Evolutionary conservation across 257 asterid genomes (phyloP), one percentile per base, ranked within the genome.

Genomic region (Schizonepeta tenuifolia): DNA sequence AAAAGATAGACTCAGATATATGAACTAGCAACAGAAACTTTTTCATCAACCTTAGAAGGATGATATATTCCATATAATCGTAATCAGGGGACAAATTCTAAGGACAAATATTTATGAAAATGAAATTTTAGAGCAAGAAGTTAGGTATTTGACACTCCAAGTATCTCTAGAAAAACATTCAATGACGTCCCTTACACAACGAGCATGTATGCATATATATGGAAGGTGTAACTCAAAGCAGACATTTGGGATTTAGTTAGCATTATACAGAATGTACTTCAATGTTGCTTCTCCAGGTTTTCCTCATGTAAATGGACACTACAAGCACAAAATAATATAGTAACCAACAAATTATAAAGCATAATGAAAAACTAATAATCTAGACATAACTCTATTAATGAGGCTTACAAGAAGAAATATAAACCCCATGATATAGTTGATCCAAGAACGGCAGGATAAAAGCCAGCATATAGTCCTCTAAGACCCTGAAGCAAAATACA

Each of bases 381-480:
- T 53, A 63, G 54, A 71, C 64, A 67, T 0, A 53, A 47, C 67
- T 78, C 38, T 50, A 58, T 55, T 31, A 41, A 9, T 50, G 70
- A 49, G 59, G 83, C 95, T 87, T 86, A 95, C 99, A 95, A 88
- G 90, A 79, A 95, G 86, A 95, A 95, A 80, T 88, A 95, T 77
- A 95, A 86, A 73, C 91, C 95, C 98, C 98, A 92, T 17, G 99
- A 95, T 75, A 95, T 38, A 67, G 98, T 92, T 44, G 99, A 95
- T 75, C 99, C 99, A 75, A 95, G 95, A 86, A 95, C 91, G 55
- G 99, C 99, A 76, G 98, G 98, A 67, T 80, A 95, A 79, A 92
- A 92, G 56, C 98, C 98, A 71, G 91, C 97, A 79, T 95, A 92
- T 50, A 92, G 85, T 69, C 99, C 99, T 89, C 89, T 81, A 50